Conservation (phyloP, 2,329 filamentous ascomycete species). For the Penicillium expansum region DNA sequence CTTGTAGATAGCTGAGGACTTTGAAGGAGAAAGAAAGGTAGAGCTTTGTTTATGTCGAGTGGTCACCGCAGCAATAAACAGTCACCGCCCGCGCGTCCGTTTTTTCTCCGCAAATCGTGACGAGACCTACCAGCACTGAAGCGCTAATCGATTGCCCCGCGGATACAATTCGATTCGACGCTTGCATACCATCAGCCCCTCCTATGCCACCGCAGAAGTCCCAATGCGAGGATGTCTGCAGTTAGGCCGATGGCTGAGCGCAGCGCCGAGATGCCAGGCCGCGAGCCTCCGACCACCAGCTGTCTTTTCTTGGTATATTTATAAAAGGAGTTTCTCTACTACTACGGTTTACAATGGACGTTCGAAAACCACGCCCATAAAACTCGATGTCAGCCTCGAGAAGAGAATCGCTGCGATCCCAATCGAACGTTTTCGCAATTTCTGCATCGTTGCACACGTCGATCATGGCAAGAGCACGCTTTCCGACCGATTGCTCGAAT, state of each 20-base stretch:
- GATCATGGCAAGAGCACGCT: slow-evolving; percentile 98
- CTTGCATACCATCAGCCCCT: slow-evolving; percentile 8
- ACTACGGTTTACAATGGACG: slow-evolving; percentile 27
- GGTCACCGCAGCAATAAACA: slow-evolving; percentile 37
- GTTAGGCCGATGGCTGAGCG: slow-evolving; percentile 47
- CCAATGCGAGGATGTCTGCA: slow-evolving; percentile 50
- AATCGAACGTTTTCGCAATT: slow-evolving; percentile 69
- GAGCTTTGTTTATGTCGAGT: slow-evolving; percentile 39
- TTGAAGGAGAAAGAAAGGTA: slow-evolving; percentile 3
- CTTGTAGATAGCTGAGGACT: not conserved
- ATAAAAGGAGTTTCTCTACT: slow-evolving; percentile 32
- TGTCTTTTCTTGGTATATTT: slow-evolving; percentile 20
- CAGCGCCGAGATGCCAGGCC: slow-evolving; percentile 36
- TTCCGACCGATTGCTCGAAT: slow-evolving; percentile 84
- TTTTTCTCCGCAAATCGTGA: slow-evolving; percentile 35
- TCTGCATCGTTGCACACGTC: slow-evolving; percentile 98
- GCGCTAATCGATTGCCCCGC: not conserved
- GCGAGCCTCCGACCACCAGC: slow-evolving; percentile 31
- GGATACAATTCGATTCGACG: slow-evolving; percentile 2
- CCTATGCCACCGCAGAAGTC: slow-evolving; percentile 37
- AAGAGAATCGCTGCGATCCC: slow-evolving; percentile 53
- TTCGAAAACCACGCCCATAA: slow-evolving; percentile 19
- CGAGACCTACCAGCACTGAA: not conserved
- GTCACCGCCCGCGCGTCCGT: slow-evolving; percentile 26
- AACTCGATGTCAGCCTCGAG: slow-evolving; percentile 53